Evolutionary conservation across 805 yeast species (phyloP).

Genomic region (Candida dendrica): DNA sequence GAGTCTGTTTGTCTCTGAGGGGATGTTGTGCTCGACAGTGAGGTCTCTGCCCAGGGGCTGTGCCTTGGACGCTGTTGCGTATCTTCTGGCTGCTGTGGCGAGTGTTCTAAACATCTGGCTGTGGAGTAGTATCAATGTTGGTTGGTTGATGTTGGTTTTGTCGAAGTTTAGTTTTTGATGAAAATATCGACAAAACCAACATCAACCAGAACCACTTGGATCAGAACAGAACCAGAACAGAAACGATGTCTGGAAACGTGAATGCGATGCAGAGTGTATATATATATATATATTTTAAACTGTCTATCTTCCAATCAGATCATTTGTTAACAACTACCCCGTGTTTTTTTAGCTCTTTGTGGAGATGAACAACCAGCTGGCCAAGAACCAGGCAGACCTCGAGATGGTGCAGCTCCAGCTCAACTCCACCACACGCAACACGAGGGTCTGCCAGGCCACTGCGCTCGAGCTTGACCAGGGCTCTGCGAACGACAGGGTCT

Average conservation of each 20-base stretch:
- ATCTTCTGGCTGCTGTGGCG: not conserved
- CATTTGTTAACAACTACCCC: not conserved
- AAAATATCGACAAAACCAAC: not conserved
- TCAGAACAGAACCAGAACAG: not conserved
- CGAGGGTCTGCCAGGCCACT: conserved; percentile 50
- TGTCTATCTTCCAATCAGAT: too few species aligned
- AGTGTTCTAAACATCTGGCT: not conserved
- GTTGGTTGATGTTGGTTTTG: not conserved
- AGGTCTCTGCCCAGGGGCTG: conserved; percentile 22
- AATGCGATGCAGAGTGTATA: not conserved
- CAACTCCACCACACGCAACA: conserved; percentile 39
- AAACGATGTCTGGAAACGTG: not conserved
- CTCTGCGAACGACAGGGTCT: conserved; percentile 46
- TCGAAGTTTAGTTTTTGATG: too few species aligned
- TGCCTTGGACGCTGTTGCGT: not conserved
- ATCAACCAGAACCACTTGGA: too few species aligned
- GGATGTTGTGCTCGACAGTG: conserved; percentile 43
- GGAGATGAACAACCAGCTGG: conserved; percentile 63
- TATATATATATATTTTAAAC: too few species aligned
- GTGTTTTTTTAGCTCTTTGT: conserved; percentile 33
- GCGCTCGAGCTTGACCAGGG: conserved; percentile 38
- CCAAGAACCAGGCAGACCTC: conserved; percentile 52
- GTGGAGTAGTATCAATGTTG: not conserved
- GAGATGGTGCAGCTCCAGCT: conserved; percentile 46
- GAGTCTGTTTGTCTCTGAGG: conserved; percentile 60